These are phyloP conservation scores for Vitis amurensis DNA, from an alignment of 164 flowering plant species.

Conservation along the genomic window DNA sequence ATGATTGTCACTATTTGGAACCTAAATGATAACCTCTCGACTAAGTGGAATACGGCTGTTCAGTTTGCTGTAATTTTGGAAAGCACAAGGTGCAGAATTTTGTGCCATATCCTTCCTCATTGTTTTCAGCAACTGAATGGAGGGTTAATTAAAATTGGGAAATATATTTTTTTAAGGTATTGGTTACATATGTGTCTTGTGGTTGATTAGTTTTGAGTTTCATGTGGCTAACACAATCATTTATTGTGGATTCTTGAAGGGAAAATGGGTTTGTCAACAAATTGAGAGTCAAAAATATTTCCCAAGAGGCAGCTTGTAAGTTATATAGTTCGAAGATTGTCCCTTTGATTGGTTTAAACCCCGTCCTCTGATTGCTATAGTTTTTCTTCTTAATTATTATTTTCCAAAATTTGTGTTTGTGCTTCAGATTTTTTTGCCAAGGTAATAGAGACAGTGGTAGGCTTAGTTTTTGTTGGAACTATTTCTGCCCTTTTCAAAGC, in stretches of 20 bases:
- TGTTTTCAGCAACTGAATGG: too few relatives aligned
- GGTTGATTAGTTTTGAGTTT: neutral
- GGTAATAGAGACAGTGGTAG: conserved; percentile 33
- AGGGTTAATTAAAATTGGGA: too few relatives aligned
- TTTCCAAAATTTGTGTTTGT: conserved; percentile 10
- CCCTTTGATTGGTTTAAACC: conserved; percentile 1
- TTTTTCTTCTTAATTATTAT: neutral
- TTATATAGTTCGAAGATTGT: neutral
- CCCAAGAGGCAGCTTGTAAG: conserved; percentile 69
- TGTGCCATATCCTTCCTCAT: too few relatives aligned
- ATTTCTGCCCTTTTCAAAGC: conserved; percentile 56
- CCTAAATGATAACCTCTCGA: too few relatives aligned
- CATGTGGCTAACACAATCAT: conserved; percentile 3
- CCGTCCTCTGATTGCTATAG: neutral
- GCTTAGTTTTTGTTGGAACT: conserved; percentile 55
- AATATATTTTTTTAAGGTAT: neutral
- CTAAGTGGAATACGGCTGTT: too few relatives aligned
- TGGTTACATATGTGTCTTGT: neutral
- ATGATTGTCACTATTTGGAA: too few relatives aligned
- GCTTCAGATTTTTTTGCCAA: conserved; percentile 55
- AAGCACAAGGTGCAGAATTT: too few relatives aligned
- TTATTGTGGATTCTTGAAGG: conserved; percentile 36
- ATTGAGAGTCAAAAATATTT: conserved; percentile 32
- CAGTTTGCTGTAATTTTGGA: neutral
- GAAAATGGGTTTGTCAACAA: conserved; percentile 44